phyloP scores from a whole-genome alignment of 805 yeast genomes.

The Candida caryicola region DNA sequence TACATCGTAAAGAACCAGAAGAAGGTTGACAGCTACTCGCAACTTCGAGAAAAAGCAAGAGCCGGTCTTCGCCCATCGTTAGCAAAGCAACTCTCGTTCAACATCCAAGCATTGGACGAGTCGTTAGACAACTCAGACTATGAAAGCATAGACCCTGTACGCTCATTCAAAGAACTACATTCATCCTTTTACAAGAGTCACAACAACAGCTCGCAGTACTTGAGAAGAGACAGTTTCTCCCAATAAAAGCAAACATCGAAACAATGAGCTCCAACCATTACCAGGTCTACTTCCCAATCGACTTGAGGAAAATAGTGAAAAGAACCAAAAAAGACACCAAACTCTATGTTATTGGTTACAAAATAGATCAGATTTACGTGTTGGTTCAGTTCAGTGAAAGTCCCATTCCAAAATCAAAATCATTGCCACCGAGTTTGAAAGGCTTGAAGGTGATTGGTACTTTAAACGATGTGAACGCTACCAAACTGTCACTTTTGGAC shows the following conservation, averaged over 20 bases:
- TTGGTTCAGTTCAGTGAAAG: constrained; percentile 3
- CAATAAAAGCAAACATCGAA: constrained; percentile 12
- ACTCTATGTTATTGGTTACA: constrained; percentile 24
- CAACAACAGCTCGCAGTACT: constrained; percentile 42
- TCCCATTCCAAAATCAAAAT: background rate
- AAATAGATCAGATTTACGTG: constrained; percentile 16
- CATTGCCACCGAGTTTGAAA: constrained; percentile 3
- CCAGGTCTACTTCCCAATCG: constrained; percentile 36
- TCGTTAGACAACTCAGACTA: constrained; percentile 5
- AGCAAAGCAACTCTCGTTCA: background rate
- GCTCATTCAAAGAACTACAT: constrained; percentile 1
- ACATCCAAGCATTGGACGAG: background rate
- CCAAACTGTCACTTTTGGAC: background rate
- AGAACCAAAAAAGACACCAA: background rate
- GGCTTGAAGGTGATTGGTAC: constrained; percentile 3
- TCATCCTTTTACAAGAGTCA: constrained; percentile 23
- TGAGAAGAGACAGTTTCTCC: constrained; percentile 40
- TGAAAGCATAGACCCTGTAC: constrained; percentile 4
- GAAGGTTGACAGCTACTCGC: background rate
- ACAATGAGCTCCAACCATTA: constrained; percentile 7
- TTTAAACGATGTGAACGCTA: background rate
- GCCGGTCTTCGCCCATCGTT: background rate
- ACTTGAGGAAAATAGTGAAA: constrained; percentile 15
- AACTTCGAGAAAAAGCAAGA: background rate
- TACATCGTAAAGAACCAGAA: constrained; percentile 4